These are phyloP conservation scores for Trichoderma koningiopsis DNA, from an alignment of 2,329 filamentous ascomycete species.

Conservation along the genomic window DNA sequence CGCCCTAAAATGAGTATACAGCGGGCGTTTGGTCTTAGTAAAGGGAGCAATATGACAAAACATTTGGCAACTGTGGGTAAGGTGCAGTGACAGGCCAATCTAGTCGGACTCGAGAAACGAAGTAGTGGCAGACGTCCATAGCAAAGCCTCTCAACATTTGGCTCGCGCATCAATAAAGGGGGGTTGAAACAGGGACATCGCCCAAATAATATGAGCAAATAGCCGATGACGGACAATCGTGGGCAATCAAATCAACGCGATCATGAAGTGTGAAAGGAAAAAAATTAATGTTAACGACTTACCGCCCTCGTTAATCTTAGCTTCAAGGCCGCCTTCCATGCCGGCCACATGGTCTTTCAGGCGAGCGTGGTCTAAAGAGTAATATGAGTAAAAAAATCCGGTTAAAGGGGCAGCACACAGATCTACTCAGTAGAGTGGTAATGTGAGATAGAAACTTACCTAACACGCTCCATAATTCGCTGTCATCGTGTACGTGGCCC, in stretches of 20 bases:
- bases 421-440: neutral
- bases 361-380: slow-evolving; percentile 76
- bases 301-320: slow-evolving; percentile 92
- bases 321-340: slow-evolving; percentile 90
- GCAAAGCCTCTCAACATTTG: neutral
- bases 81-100: too few relatives aligned
- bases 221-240: neutral
- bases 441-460: slow-evolving; percentile 57
- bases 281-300: slow-evolving; percentile 44
- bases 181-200: slow-evolving; percentile 27
- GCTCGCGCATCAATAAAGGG: neutral
- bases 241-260: neutral
- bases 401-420: neutral
- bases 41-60: neutral
- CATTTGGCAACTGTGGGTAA: neutral
- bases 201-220: neutral
- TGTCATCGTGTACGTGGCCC: slow-evolving; percentile 92
- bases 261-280: neutral
- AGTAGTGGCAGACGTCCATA: too few relatives aligned
- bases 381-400: slow-evolving; percentile 24
- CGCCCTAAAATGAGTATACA: neutral
- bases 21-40: neutral
- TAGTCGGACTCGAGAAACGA: neutral
- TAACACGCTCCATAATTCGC: slow-evolving; percentile 92
- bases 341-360: slow-evolving; percentile 84